phyloP scores from a whole-genome alignment of 495 filamentous ascomycete genomes.

The Penicillium cosmopolitanum region DNA sequence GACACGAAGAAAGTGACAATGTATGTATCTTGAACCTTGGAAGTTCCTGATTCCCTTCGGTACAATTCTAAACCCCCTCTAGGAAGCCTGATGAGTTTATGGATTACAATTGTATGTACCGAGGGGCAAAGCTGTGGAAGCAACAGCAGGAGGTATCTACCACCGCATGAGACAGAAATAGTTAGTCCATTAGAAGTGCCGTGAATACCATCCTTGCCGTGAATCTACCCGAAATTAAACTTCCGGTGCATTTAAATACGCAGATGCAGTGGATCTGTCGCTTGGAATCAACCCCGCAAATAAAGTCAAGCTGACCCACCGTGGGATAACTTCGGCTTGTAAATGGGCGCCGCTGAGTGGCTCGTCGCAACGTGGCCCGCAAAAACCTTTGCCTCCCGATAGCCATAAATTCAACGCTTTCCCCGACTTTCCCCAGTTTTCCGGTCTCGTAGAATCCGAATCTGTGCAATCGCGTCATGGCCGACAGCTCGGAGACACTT shows the following conservation, averaged over 20 bases:
- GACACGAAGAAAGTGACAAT: slow-evolving; percentile 33
- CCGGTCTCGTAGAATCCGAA: too few relatives aligned
- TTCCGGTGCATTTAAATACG: too few relatives aligned
- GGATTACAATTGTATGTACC: slow-evolving; percentile 48
- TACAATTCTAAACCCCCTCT: background rate
- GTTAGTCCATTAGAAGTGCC: background rate
- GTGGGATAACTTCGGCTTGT: background rate
- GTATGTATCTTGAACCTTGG: slow-evolving; percentile 6
- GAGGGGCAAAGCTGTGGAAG: slow-evolving; percentile 37
- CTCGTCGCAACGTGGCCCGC: background rate
- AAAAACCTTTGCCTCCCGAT: background rate
- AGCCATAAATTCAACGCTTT: background rate
- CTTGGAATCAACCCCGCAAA: slow-evolving; percentile 1
- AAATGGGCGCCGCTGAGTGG: background rate
- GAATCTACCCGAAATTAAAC: too few relatives aligned
- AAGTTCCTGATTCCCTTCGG: background rate
- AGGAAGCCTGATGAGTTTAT: slow-evolving; percentile 44
- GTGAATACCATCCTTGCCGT: too few relatives aligned
- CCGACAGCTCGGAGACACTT: slow-evolving; percentile 12
- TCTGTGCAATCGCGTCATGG: slow-evolving; percentile 6
- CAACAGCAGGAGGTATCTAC: slow-evolving; percentile 5
- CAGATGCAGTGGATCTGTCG: background rate
- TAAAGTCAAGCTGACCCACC: slow-evolving; percentile 2
- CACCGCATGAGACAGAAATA: background rate
- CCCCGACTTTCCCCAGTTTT: background rate